phyloP scores from a whole-genome alignment of 2,329 filamentous ascomycete genomes.

The Xylaria multiplex region DNA sequence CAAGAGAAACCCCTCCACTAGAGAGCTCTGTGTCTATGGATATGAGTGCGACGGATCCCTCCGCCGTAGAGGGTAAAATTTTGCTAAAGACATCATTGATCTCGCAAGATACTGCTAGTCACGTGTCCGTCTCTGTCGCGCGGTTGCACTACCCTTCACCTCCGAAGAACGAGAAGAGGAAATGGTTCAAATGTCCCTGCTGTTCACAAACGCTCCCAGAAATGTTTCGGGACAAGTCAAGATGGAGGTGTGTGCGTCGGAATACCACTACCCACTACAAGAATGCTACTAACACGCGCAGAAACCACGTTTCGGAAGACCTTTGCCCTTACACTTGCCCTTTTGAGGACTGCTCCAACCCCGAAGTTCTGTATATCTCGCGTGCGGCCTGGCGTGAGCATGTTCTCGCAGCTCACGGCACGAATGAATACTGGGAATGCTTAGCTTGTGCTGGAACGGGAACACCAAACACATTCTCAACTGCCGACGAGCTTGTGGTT shows the following conservation, averaged over 20 bases:
- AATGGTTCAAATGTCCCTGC: neutral
- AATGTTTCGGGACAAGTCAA: slow-evolving; percentile 2
- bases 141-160: neutral
- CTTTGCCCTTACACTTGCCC: slow-evolving; percentile 4
- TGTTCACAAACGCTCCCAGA: slow-evolving; percentile 2
- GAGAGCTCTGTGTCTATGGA: neutral
- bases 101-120: neutral
- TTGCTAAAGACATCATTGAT: neutral
- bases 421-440: neutral
- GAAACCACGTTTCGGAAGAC: slow-evolving; percentile 1
- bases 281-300: neutral
- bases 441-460: slow-evolving; percentile 2
- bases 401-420: slow-evolving; percentile 1
- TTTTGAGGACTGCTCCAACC: neutral
- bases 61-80: neutral
- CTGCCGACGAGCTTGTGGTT: neutral
- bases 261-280: neutral
- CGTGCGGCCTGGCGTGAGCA: slow-evolving; percentile 1
- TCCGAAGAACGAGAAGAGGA: neutral
- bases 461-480: neutral
- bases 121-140: slow-evolving; percentile 1
- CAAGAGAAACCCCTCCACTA: no score
- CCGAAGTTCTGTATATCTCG: slow-evolving; percentile 4
- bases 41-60: neutral
- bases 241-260: neutral